Conservation (phyloP, 371 early-diverging fungal species). For the Furculomyces boomerangus region DNA sequence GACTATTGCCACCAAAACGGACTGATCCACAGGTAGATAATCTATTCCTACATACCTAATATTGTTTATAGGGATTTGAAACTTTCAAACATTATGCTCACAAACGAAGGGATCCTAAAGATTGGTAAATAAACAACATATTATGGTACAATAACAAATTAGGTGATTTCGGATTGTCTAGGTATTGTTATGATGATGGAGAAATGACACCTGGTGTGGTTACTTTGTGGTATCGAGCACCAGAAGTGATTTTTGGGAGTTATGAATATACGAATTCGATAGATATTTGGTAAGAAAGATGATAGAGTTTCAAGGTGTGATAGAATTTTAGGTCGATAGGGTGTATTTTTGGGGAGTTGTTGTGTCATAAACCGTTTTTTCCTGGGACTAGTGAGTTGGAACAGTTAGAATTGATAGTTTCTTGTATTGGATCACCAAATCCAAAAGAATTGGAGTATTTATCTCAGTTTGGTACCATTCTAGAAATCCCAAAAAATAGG, state of each 20-base stretch:
- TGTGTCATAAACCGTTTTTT: slow-evolving; percentile 1
- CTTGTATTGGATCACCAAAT: not conserved
- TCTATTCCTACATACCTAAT: not conserved
- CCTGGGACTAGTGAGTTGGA: not conserved
- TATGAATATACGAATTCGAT: slow-evolving; percentile 84
- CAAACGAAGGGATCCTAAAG: slow-evolving; percentile 48
- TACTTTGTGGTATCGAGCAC: slow-evolving; percentile 88
- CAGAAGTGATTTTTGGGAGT: slow-evolving; percentile 90
- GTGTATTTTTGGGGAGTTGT: not conserved
- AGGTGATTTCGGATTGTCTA: not conserved
- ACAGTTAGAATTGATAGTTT: not conserved
- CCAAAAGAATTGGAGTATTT: not conserved
- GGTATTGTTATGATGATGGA: not conserved
- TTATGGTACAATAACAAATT: not conserved
- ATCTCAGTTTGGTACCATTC: not conserved
- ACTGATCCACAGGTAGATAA: slow-evolving; percentile 38
- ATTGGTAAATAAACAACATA: slow-evolving; percentile 24
- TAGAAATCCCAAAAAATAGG: not conserved
- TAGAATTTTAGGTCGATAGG: not conserved
- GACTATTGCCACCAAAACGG: slow-evolving; percentile 53
- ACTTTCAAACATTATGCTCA: slow-evolving; percentile 62
- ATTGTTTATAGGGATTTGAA: slow-evolving; percentile 37
- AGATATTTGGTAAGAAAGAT: slow-evolving; percentile 64
- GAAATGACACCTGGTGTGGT: slow-evolving; percentile 68
- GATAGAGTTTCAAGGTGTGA: not conserved